Evolutionary conservation across 139 green algal genomes (phyloP).

Genomic region (Chlamydomonas schloesseri): DNA sequence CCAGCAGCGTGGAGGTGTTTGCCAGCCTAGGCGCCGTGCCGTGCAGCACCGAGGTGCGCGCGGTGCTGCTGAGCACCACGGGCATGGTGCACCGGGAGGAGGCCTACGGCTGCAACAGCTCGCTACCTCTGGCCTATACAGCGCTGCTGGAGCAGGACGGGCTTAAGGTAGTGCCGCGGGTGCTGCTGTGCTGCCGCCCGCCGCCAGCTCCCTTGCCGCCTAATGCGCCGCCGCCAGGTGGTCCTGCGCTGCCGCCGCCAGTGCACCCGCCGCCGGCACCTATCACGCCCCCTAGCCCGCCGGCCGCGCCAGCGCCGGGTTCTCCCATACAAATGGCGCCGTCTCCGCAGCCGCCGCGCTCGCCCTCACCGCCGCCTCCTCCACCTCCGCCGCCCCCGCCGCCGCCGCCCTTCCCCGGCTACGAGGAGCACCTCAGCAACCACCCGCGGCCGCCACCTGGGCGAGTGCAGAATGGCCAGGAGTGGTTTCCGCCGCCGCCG

Average conservation of each 20-base stretch:
- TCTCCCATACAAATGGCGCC: not conserved
- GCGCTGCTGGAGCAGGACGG: not conserved
- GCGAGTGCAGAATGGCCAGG: too few relatives aligned
- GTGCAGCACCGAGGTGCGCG: constrained; percentile 24
- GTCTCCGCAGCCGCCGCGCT: not conserved
- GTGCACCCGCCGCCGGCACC: not conserved
- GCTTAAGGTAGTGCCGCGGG: not conserved
- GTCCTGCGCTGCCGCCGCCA: not conserved
- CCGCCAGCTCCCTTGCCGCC: not conserved
- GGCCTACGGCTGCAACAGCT: constrained; percentile 2
- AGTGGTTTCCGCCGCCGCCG: too few relatives aligned
- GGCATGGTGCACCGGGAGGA: not conserved
- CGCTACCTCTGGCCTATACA: not conserved
- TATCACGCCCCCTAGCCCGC: not conserved
- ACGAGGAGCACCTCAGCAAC: not conserved
- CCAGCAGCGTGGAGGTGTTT: constrained; percentile 18
- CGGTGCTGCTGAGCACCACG: not conserved
- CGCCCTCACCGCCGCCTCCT: not conserved
- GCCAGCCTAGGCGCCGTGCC: constrained; percentile 15
- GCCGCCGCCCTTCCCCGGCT: not conserved
- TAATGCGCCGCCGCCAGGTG: not conserved
- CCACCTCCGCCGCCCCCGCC: not conserved
- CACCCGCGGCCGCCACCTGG: too few relatives aligned
- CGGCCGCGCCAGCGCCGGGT: not conserved
- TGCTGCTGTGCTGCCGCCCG: constrained; percentile 26